These are phyloP conservation scores for Arabidopsis arenosa DNA, from an alignment of 345 rosid genomes.

Conservation along the genomic window DNA sequence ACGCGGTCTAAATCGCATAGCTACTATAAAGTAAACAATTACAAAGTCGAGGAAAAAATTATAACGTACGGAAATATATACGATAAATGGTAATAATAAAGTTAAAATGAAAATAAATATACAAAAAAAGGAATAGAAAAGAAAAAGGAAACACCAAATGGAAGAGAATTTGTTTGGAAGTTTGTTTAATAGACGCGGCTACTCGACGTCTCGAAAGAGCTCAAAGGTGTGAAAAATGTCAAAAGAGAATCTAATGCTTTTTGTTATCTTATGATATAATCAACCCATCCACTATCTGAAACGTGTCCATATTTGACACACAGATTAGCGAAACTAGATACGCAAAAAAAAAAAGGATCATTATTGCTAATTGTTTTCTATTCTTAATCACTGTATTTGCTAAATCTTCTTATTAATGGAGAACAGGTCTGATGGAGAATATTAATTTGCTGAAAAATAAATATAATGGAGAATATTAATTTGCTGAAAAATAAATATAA, in stretches of 20 bases:
- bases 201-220: constrained; percentile 39
- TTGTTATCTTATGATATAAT: not conserved
- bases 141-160: not conserved
- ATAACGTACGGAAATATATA: not conserved
- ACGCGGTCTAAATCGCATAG: not conserved
- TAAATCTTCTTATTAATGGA: constrained; percentile 10
- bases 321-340: constrained; percentile 24
- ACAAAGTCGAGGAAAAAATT: not conserved
- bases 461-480: not conserved
- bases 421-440: constrained; percentile 27
- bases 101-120: not conserved
- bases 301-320: constrained; percentile 36
- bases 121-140: not conserved
- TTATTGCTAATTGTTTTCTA: not conserved
- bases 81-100: not conserved
- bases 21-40: no score
- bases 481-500: not conserved
- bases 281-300: constrained; percentile 6
- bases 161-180: constrained; percentile 18
- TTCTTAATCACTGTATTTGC: not conserved
- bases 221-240: constrained; percentile 31
- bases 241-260: constrained; percentile 38
- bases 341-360: not conserved
- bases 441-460: not conserved
- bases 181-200: constrained; percentile 41